Percentiles rank a stretch among this genome's conserved stretches.
Conservation (phyloP, 495 filamentous ascomycete species). For the Trichoderma virens region DNA sequence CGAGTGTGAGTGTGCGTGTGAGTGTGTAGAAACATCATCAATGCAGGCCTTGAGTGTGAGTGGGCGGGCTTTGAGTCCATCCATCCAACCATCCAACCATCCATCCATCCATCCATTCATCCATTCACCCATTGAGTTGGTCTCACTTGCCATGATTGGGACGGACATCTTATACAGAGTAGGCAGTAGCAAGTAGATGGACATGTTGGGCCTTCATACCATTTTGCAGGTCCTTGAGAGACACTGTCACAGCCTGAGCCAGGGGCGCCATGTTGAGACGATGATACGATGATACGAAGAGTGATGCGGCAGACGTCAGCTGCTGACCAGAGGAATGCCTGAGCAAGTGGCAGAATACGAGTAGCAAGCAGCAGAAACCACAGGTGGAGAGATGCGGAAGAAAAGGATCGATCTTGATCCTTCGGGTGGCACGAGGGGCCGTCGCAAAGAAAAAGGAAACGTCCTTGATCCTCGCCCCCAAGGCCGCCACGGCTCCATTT, state of each 20-base stretch:
- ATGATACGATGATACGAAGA: neutral
- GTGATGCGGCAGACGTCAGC: neutral
- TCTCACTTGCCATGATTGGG: neutral
- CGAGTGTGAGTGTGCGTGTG: neutral
- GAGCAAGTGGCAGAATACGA: neutral
- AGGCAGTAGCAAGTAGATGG: neutral
- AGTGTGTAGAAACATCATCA: constrained; percentile 8
- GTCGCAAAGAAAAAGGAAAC: neutral
- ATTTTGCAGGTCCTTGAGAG: constrained; percentile 42
- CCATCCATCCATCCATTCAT: too few relatives aligned
- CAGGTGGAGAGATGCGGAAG: neutral
- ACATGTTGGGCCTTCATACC: constrained; percentile 23
- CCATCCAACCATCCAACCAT: too few relatives aligned
- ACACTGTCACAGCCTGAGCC: constrained; percentile 44
- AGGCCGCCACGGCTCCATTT: constrained; percentile 1
- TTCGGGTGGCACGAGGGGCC: neutral
- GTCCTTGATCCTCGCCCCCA: neutral
- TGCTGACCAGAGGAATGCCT: constrained; percentile 1
- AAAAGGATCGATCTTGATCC: neutral
- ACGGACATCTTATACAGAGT: constrained; percentile 10
- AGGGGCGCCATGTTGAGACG: constrained; percentile 30
- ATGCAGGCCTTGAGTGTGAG: neutral
- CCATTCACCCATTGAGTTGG: too few relatives aligned
- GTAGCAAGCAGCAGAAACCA: neutral
- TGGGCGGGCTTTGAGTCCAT: neutral